Percentiles rank a stretch among this genome's conserved stretches.
These are phyloP conservation scores for Limonium bicolor DNA, from an alignment of 148 eudicot species.

Conservation along the genomic window DNA sequence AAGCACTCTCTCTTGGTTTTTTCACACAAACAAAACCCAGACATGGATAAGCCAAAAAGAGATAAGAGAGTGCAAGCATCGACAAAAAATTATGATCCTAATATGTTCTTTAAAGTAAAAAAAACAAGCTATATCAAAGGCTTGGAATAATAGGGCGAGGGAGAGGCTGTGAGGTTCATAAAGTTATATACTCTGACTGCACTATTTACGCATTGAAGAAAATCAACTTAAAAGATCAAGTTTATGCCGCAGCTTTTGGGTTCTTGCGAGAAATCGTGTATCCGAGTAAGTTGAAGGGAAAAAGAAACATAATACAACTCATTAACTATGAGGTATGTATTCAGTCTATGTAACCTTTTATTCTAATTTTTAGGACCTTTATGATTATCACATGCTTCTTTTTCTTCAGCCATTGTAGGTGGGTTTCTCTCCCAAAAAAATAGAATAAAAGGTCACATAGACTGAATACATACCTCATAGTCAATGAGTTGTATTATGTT, in stretches of 20 bases:
- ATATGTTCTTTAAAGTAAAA: slow-evolving; percentile 85
- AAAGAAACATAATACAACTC: slow-evolving; percentile 77
- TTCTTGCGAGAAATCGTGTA: slow-evolving; percentile 93
- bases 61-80: slow-evolving; percentile 28
- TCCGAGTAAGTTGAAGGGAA: slow-evolving; percentile 76
- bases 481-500: slow-evolving; percentile 91
- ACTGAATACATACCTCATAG: slow-evolving; percentile 88
- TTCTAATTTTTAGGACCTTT: too few species aligned
- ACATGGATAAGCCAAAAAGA: slow-evolving; percentile 31
- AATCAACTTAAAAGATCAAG: slow-evolving; percentile 94
- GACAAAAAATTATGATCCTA: slow-evolving; percentile 73
- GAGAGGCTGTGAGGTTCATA: slow-evolving; percentile 98
- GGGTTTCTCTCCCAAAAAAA: too few species aligned
- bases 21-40: too few species aligned
- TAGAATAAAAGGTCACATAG: too few species aligned
- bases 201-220: slow-evolving; percentile 83
- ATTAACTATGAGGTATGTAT: slow-evolving; percentile 90
- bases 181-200: slow-evolving; percentile 91
- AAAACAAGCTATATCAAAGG: slow-evolving; percentile 89
- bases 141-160: slow-evolving; percentile 99
- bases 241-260: slow-evolving; percentile 85
- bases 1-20: too few species aligned
- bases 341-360: too few species aligned
- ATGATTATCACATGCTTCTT: too few species aligned
- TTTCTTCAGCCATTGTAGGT: too few species aligned